Evolutionary conservation across 2,329 filamentous ascomycete species (phyloP), one percentile per base, ranked within the genome.

Genomic region (Fusarium sp.): DNA sequence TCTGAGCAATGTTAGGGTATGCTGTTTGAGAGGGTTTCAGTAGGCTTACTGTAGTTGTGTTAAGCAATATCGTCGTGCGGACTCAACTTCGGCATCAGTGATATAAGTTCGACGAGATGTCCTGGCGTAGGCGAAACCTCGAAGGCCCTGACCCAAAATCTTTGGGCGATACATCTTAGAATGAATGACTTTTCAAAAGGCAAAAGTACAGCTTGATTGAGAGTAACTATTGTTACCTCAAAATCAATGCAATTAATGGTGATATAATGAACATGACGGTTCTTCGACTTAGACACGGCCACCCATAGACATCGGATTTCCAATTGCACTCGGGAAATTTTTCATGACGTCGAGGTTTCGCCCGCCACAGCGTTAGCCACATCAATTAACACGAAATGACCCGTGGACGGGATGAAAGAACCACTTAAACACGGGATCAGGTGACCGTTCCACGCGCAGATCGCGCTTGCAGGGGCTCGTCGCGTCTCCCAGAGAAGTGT

Each of bases 61-160:
- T 26, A 83, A 70, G 75, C 86, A 89, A 73, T 88, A 88, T 52
- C 79, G 78, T 55, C 85, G 80, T 20, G 86, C 86, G 58, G 84
- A 83, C 37, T 81, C 80, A 48, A 88, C 77, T 40, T 88, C 86
- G 26, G 80, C 79, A 33, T 85, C 82, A 4, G 84, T 86, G 54
- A 82, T 80, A 51, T 85, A 83, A 59, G 77, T 77, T 55, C 84
- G 81, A 47, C 78, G 70, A 60, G 54, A 65, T 33, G 68, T 56
- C 37, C 70, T 68, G 57, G 70, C 69, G 47, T 56, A 56, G 57
- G 69, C 70, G 49, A 81, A 77, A 76, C 77, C 75, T 66, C 73
- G 76, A 56, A 83, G 75, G 76, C 77, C 77, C 76, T 78, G 74
- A 71, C 78, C 74, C 56, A 78, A 46, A 55, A 76, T 57, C 63